Evolutionary conservation across 2,329 filamentous ascomycete genomes (phyloP).

Genomic region (Leptographium procerum): DNA sequence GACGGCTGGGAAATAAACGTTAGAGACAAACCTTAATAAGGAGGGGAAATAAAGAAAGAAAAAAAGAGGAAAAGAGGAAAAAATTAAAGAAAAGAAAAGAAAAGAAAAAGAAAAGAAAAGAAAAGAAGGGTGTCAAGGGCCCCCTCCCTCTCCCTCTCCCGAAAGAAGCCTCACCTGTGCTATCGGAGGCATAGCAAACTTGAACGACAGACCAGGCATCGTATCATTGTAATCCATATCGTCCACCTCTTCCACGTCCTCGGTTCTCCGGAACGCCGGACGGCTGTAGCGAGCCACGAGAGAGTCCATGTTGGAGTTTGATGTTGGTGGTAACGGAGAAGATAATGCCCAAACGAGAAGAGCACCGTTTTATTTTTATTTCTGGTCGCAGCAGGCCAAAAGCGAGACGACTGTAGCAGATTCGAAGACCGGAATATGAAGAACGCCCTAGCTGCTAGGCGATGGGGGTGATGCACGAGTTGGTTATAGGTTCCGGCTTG

Average conservation of each 20-base stretch:
- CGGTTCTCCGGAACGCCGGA: constrained; percentile 58
- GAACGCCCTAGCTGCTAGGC: background rate
- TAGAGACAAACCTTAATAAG: background rate
- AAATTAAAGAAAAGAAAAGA: too few species aligned
- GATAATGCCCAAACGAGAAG: too few species aligned
- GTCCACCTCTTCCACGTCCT: constrained; percentile 61
- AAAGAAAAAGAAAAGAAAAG: too few species aligned
- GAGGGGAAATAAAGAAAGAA: background rate
- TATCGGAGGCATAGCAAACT: constrained; percentile 90
- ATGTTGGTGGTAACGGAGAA: too few species aligned
- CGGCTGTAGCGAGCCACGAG: constrained; percentile 87
- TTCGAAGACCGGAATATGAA: background rate
- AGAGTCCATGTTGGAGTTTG: constrained; percentile 66
- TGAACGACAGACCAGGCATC: constrained; percentile 69
- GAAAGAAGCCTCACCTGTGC: constrained; percentile 59
- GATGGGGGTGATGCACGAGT: background rate
- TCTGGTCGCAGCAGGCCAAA: background rate
- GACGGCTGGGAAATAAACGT: constrained; percentile 51
- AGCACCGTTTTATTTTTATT: too few species aligned
- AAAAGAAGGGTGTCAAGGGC: too few species aligned
- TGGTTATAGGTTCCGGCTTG: background rate
- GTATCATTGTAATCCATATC: constrained; percentile 62
- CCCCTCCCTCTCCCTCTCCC: too few species aligned
- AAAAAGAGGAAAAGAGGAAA: background rate
- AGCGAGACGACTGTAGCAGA: background rate